Evolutionary conservation across 495 filamentous ascomycete genomes (phyloP), one percentile per base, ranked within the genome.

Genomic region (Penicillium lividum): DNA sequence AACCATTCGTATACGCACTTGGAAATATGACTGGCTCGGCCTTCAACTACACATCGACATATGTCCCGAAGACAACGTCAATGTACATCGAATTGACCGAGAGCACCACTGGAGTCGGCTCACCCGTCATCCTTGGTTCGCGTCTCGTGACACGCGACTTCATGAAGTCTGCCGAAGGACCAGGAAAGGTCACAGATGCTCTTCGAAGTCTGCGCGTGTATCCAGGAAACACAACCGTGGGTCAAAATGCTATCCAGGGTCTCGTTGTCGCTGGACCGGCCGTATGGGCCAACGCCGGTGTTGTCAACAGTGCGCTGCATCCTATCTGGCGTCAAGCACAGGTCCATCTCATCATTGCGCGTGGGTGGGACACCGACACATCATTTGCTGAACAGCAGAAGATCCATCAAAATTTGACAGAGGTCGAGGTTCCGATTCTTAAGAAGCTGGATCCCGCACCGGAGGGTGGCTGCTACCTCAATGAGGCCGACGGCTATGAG

Each of bases 401-500:
- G n/a, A 68, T 73, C n/a, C 59, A 72, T 56, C 67, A 64, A 13
- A 74, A 78, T 8, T 36, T 78, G 54, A 77, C 71, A 1, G 67
- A 74, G 11, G 65, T 71, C 6, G 66, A 74, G 11, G 75, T 79
- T 6, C 64, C 72, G 5, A 68, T 77, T 29, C 65, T 82, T 3
- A 73, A 77, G 30, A 70, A 72, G 6, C 58, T 84, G 11, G 70
- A 73, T 34, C 49, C 49, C 5, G 67, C 67, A 3, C 51, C 61
- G 44, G 53, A 46, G 15, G 70, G 71, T 66, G 81, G 80, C 5
- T 67, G 77, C 0, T 83, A 84, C 59, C 40, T 75, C 56, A 84
- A 83, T 42, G 81, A 84, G 63, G 80, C 73, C 0, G 74, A 82
- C 60, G 58, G 69, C 1, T 73, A 77, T 57, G 80, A 81, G 51